phyloP scores from a whole-genome alignment of 192 early-diverging fungal species.

The Neocallimastix lanati region DNA sequence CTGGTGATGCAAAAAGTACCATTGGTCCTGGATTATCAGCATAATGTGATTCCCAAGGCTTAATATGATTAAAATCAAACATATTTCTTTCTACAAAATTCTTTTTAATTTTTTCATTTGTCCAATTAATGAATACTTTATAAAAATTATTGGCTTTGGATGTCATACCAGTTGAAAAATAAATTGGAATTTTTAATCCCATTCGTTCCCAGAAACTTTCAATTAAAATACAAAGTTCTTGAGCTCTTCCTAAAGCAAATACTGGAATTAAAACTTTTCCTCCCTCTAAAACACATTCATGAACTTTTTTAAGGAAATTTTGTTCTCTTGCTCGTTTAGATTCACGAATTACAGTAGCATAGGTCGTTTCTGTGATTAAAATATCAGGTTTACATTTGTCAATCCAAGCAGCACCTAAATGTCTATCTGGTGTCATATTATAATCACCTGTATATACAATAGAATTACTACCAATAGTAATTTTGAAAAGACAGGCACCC shows the following conservation, averaged over 20 bases:
- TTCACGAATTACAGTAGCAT: conserved; percentile 87
- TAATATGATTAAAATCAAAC: conserved; percentile 93
- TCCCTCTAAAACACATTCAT: conserved; percentile 50
- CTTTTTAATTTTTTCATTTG: conserved; percentile 88
- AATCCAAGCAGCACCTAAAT: conserved; percentile 92
- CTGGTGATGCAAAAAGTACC: conserved; percentile 92
- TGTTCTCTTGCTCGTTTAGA: conserved; percentile 82
- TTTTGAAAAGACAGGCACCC: background rate
- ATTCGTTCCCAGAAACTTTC: conserved; percentile 92
- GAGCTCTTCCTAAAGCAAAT: conserved; percentile 94
- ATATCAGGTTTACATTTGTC: conserved; percentile 78
- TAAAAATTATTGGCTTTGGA: conserved; percentile 89
- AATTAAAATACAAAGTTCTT: conserved; percentile 90
- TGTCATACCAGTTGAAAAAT: conserved; percentile 87
- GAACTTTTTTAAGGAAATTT: conserved; percentile 79
- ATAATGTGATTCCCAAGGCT: conserved; percentile 45
- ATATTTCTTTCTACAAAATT: conserved; percentile 85
- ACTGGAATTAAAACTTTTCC: conserved; percentile 91
- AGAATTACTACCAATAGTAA: conserved; percentile 49
- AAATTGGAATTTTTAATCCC: conserved; percentile 71
- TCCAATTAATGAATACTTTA: conserved; percentile 95
- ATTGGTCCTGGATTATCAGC: conserved; percentile 69
- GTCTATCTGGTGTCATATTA: conserved; percentile 78
- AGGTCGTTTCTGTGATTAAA: conserved; percentile 91
- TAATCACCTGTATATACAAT: conserved; percentile 76